phyloP scores from a whole-genome alignment of 2,329 filamentous ascomycete genomes.

The Fusarium euwallaceae region DNA sequence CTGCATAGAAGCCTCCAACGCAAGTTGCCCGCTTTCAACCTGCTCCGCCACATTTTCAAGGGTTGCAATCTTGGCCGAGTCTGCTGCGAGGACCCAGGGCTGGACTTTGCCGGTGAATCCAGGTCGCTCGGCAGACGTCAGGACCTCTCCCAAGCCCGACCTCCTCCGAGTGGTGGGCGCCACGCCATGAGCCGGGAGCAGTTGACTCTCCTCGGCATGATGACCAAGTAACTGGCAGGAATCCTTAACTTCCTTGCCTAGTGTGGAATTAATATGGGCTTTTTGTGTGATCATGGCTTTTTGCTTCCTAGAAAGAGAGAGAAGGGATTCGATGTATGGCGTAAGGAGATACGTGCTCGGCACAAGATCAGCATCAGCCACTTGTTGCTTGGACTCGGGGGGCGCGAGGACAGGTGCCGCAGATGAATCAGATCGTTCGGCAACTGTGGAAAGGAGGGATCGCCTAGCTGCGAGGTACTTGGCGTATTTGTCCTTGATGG shows the following conservation, averaged over 20 bases:
- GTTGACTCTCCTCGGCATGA: conserved; percentile 72
- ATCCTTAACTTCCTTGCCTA: conserved; percentile 66
- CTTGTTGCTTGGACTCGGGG: conserved; percentile 13
- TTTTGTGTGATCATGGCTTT: conserved; percentile 70
- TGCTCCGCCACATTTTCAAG: conserved; percentile 71
- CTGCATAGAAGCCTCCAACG: conserved; percentile 66
- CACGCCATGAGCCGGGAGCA: conserved; percentile 66
- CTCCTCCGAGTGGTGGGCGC: conserved; percentile 52
- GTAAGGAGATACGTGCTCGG: conserved; percentile 61
- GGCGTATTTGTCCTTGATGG: conserved; percentile 67
- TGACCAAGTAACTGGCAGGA: conserved; percentile 64
- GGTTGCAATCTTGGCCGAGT: conserved; percentile 70
- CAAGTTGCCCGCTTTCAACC: conserved; percentile 69
- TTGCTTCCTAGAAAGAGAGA: conserved; percentile 67
- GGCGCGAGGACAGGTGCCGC: conserved; percentile 41
- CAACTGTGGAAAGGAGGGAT: conserved; percentile 59
- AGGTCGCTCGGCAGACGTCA: conserved; percentile 54
- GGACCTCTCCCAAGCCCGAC: conserved; percentile 60
- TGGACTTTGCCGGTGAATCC: conserved; percentile 61
- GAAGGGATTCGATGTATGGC: conserved; percentile 68
- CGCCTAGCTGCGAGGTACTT: conserved; percentile 65
- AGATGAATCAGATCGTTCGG: conserved; percentile 49
- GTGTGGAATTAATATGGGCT: conserved; percentile 64
- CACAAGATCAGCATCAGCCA: conserved; percentile 29
- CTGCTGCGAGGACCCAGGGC: conserved; percentile 71